Base-by-base conservation (phyloP, 495 filamentous ascomycete species). In the Pseudomonodictys pantanalensis region DNA sequence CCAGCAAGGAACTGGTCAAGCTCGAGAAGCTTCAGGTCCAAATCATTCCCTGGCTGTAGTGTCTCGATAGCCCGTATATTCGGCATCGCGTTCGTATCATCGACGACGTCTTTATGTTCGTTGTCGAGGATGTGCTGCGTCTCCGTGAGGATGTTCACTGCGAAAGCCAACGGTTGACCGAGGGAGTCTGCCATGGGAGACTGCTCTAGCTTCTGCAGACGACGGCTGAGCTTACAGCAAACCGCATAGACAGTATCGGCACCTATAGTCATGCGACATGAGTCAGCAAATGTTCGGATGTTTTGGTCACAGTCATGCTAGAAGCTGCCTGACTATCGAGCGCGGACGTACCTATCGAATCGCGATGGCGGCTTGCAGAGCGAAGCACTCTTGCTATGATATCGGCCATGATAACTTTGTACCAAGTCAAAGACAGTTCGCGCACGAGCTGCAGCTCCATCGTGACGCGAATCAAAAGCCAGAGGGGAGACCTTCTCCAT, bases 371-470 rank as follows among this genome's bases (percentile, higher is more conserved):
- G 39, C 69, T 72, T 0, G 62, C 23, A 0, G 71, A 12, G 1
- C 54, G 24, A 0, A 86, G 59, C 5, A 87, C 33, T 1, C 49
- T 18, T 11, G 60, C 33, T 67, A 81, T 73, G 65, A 83, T 71
- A 48, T 74, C 82, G 0, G 82, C 35, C 74, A 86, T 81, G 53
- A 84, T 78, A 0, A 63, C 43, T 49, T 89, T 89, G 71, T 86
- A 87, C 0, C 68, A 54, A 3, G 55, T 57, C 17, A 18, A 11
- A 0, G 33, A 3, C 2, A 17, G 24, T 10, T 55, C 47, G 5
- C 66, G 59, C 6, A 39, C 18, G 11, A 72, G 41, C 0, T 28
- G 38, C 0, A 76, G 57, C 44, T 86, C 83, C 29, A 87, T 49
- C 0, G 72, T 60, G 1, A 85, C 82, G 0, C 85, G 81, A 10